Conservation (phyloP, 805 yeast species). For the Danielia reshetovae region DNA sequence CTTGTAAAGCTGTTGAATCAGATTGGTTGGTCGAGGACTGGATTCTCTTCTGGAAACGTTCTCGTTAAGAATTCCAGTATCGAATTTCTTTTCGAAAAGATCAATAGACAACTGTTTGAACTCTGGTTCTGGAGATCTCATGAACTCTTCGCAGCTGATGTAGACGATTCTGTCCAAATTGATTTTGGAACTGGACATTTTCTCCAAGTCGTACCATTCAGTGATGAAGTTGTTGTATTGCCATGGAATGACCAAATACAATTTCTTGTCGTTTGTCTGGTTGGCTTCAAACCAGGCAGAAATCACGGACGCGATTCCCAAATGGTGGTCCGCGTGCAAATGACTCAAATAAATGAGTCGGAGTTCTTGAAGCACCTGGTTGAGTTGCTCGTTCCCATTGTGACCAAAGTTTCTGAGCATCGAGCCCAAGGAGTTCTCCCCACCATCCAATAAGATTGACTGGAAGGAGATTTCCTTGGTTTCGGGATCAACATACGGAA, state of each 20-base stretch:
- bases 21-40: constrained; percentile 21
- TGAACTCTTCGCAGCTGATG: constrained; percentile 59
- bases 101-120: constrained; percentile 23
- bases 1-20: constrained; percentile 33
- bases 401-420: constrained; percentile 59
- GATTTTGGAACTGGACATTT: constrained; percentile 15
- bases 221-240: constrained; percentile 60
- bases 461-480: constrained; percentile 26
- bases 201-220: constrained; percentile 63
- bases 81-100: constrained; percentile 31
- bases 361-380: constrained; percentile 54
- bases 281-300: constrained; percentile 59
- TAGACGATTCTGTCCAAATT: constrained; percentile 44
- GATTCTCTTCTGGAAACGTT: constrained; percentile 16
- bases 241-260: constrained; percentile 73
- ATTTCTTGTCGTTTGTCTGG: constrained; percentile 22
- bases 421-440: constrained; percentile 84
- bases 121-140: constrained; percentile 27
- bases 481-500: constrained; percentile 45
- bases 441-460: constrained; percentile 79
- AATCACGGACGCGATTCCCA: constrained; percentile 73
- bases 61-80: constrained; percentile 15
- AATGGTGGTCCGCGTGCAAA: constrained; percentile 95
- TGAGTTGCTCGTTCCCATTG: constrained; percentile 31
- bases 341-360: constrained; percentile 73